phyloP scores from a whole-genome alignment of 345 rosid species.

The Ceriops decandra region DNA sequence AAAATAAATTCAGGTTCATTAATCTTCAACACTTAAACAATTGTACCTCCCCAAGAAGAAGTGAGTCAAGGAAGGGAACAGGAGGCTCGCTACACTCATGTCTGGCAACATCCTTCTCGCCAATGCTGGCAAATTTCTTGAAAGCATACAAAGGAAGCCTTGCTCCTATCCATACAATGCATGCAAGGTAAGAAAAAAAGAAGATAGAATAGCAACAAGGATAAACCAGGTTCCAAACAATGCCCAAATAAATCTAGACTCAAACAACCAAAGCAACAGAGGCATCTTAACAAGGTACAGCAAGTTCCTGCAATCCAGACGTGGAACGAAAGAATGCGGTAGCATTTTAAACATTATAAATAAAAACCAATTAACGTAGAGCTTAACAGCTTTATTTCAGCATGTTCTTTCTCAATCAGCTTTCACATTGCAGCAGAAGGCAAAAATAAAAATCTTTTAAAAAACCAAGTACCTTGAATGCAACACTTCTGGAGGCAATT shows the following conservation, averaged over 20 bases:
- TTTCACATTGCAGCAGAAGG: not conserved
- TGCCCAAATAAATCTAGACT: too few species aligned
- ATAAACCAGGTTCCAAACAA: not conserved
- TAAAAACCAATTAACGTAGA: too few species aligned
- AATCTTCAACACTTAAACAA: slow-evolving; percentile 2
- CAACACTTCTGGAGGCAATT: slow-evolving; percentile 74
- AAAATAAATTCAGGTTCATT: not conserved
- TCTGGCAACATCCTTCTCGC: slow-evolving; percentile 21
- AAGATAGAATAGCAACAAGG: not conserved
- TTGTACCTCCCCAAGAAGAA: slow-evolving; percentile 77
- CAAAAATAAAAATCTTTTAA: not conserved
- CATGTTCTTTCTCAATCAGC: not conserved
- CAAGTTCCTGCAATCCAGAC: too few species aligned
- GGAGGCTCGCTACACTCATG: slow-evolving; percentile 41
- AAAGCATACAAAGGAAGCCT: slow-evolving; percentile 74
- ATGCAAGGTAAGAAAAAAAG: not conserved
- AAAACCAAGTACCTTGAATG: slow-evolving; percentile 50
- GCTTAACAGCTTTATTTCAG: too few species aligned
- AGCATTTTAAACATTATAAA: too few species aligned
- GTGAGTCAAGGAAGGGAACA: slow-evolving; percentile 64
- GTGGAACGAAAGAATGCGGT: too few species aligned
- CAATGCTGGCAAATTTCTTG: slow-evolving; percentile 39
- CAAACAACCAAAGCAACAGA: not conserved
- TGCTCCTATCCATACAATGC: slow-evolving; percentile 39
- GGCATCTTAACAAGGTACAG: not conserved